Conservation (phyloP, 768 basidiomycete species). For the Mycena polygramma region DNA sequence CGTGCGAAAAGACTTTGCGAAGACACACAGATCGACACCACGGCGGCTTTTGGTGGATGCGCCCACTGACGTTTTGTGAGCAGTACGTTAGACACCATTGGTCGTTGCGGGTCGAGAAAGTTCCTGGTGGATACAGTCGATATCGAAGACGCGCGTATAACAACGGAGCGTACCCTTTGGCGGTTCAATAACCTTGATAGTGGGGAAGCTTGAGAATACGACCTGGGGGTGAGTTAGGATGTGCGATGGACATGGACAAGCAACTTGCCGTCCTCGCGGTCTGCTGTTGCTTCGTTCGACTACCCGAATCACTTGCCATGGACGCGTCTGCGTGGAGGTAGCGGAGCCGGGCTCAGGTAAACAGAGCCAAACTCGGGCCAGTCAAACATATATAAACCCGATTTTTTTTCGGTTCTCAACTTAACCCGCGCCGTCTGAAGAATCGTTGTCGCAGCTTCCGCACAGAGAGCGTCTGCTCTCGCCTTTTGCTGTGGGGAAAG, state of each 20-base stretch:
- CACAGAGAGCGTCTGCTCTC: slow-evolving; percentile 69
- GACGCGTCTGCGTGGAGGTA: slow-evolving; percentile 3
- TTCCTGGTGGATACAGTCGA: slow-evolving; percentile 48
- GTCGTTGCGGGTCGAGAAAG: slow-evolving; percentile 69
- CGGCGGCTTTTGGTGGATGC: slow-evolving; percentile 64
- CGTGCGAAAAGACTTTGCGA: slow-evolving; percentile 76
- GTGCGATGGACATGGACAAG: background rate
- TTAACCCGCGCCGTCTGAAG: slow-evolving; percentile 72
- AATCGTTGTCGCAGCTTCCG: slow-evolving; percentile 89
- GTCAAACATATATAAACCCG: slow-evolving; percentile 1
- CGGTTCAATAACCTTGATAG: slow-evolving; percentile 66
- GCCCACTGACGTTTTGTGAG: slow-evolving; percentile 67
- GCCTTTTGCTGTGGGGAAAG: slow-evolving; percentile 87
- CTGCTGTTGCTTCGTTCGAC: slow-evolving; percentile 12
- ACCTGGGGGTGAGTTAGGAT: slow-evolving; percentile 22
- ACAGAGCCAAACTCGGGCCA: slow-evolving; percentile 3
- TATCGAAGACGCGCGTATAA: slow-evolving; percentile 4
- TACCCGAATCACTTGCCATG: slow-evolving; percentile 10
- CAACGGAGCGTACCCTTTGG: slow-evolving; percentile 56
- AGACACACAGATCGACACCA: slow-evolving; percentile 72
- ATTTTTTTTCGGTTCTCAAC: slow-evolving; percentile 42
- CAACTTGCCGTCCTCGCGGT: slow-evolving; percentile 15
- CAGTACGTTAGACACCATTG: slow-evolving; percentile 77
- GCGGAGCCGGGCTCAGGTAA: background rate
- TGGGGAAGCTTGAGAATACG: slow-evolving; percentile 55